Evolutionary conservation across 2,329 filamentous ascomycete species (phyloP), one percentile per base, ranked within the genome.

Genomic region (Diaporthe eres): DNA sequence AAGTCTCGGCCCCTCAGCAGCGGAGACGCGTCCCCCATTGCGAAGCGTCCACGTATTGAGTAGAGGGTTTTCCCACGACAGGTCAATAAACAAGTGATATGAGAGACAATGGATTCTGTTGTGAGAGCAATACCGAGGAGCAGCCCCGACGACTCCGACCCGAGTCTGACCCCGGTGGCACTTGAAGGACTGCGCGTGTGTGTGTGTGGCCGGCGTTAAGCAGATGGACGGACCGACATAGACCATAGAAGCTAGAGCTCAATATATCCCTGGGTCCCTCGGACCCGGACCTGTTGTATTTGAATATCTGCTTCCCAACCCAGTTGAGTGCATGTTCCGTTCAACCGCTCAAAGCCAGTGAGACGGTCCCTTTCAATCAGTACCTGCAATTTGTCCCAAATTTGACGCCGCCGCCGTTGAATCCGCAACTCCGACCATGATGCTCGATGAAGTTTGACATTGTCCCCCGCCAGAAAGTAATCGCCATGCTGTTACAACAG

Each of bases 11-110:
- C 75, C 75, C 75, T 77, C 42, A 73, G 73, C 75, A 71, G 63
- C 60, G 71, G 42, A 39, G 57, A 72, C 70, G 70, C 70, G 44
- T 70, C 75, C 70, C 73, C 75, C 49, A 61, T 77, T 73, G 73
- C 75, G 71, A 77, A 77, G 75, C 68, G 75, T 67, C 58, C 73
- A 71, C 75, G 75, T 77, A 75, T 75, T 77, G 75, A 77, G 73
- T 77, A 77, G 61, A 60, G 53, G 60, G 68, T 58, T 51, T 55
- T 73, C 53, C 57, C 72, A 74, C 71, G 68, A 74, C 68, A 77
- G 75, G 75, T 74, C 74, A 77, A 70, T 77, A 73, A 73, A 49
- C 70, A 34, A 34, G 34, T 49, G 55, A 72, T 37, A 51, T 39
- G 42, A 60, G 53, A 47, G 22, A 4, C 25, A 39, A 57, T 49